Evolutionary conservation across 2,329 filamentous ascomycete species (phyloP).

Genomic region (Aspergillus sp.): DNA sequence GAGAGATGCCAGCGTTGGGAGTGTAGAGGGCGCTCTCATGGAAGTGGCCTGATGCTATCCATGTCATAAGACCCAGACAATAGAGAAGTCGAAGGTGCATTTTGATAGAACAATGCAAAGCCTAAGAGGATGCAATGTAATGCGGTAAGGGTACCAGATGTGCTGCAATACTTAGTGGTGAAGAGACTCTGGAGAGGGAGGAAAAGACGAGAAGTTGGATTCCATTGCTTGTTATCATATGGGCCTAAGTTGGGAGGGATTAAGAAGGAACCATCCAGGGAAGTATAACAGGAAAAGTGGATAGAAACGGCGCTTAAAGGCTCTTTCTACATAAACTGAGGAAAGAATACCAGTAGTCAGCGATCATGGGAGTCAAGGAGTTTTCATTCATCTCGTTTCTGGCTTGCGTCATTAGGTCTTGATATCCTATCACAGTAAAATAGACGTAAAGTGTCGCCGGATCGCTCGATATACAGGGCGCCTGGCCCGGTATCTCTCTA

Average conservation of each 20-base stretch:
- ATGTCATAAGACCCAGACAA: constrained; percentile 11
- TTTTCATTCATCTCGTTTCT: too few relatives aligned
- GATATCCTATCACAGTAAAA: too few relatives aligned
- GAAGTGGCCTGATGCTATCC: constrained; percentile 13
- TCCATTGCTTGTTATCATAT: background rate
- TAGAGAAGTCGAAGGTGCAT: constrained; percentile 8
- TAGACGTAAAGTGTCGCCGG: too few relatives aligned
- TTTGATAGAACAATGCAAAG: constrained; percentile 1
- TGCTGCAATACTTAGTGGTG: background rate
- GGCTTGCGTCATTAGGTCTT: too few relatives aligned
- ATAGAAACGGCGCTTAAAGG: background rate
- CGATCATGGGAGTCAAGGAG: background rate
- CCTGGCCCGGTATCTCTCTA: too few relatives aligned
- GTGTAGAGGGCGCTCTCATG: constrained; percentile 4
- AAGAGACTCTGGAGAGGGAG: background rate
- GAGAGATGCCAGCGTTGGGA: background rate
- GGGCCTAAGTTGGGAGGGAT: too few relatives aligned
- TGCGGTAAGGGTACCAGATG: background rate
- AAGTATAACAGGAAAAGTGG: background rate
- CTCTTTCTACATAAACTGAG: background rate
- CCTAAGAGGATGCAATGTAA: constrained; percentile 3
- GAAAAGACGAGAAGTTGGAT: background rate
- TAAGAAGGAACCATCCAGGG: background rate
- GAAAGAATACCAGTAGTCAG: background rate
- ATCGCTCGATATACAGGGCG: too few relatives aligned